A percentile compares a stretch with the other conserved stretches of the same genome.
phyloP scores from a whole-genome alignment of 2,329 filamentous ascomycete species.

The Dothideomycetes sp. region DNA sequence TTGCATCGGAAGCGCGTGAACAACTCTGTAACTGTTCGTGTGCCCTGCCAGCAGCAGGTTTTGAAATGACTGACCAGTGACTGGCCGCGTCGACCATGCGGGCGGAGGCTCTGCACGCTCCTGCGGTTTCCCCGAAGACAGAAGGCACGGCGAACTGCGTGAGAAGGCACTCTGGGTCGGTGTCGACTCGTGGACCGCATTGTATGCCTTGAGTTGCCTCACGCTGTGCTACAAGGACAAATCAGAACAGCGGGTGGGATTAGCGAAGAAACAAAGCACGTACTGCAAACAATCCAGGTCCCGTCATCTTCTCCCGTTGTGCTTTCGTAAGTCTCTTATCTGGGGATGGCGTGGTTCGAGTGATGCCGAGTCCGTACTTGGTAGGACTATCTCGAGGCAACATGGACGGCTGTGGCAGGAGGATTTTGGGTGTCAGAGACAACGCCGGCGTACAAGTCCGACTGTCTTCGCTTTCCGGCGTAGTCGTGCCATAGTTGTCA shows the following conservation, averaged over 20 bases:
- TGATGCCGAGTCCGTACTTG: slow-evolving; percentile 9
- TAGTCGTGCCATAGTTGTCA: not conserved
- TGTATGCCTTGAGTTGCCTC: not conserved
- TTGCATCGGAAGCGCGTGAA: slow-evolving; percentile 4
- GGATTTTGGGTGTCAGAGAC: slow-evolving; percentile 2
- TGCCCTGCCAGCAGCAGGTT: not conserved
- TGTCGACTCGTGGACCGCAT: not conserved
- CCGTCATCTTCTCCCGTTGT: slow-evolving; percentile 9
- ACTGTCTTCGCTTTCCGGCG: slow-evolving; percentile 1
- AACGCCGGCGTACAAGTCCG: slow-evolving; percentile 8
- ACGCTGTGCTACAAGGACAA: slow-evolving; percentile 2
- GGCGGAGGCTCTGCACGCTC: not conserved
- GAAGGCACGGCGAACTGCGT: slow-evolving; percentile 1
- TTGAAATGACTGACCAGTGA: not conserved
- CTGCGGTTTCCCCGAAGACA: not conserved
- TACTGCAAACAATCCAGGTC: slow-evolving; percentile 10
- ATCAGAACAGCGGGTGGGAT: not conserved
- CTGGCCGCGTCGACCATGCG: not conserved
- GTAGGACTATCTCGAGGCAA: slow-evolving; percentile 11
- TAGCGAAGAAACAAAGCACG: not conserved
- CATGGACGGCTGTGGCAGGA: slow-evolving; percentile 9
- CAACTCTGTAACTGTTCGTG: slow-evolving; percentile 4
- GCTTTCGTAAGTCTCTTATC: slow-evolving; percentile 1
- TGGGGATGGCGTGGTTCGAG: slow-evolving; percentile 6
- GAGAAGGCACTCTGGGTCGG: not conserved